Evolutionary conservation across 352 stramenopile species (phyloP).

Genomic region (Globisporangium cystogenes): DNA sequence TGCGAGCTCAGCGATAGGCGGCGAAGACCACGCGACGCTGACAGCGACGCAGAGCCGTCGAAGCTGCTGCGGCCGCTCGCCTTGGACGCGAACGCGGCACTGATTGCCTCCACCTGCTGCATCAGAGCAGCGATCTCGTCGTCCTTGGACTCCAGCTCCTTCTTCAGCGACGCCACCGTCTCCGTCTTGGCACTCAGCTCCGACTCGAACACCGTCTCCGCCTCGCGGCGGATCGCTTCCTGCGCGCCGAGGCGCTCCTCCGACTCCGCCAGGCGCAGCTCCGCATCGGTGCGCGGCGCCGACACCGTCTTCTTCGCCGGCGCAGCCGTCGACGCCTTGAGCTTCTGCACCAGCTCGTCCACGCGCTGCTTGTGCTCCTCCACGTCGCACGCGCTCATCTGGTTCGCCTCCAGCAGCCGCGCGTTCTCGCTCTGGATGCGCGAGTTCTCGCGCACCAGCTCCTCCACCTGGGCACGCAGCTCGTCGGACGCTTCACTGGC

Average conservation of each 20-base stretch:
- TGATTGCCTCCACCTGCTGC: conserved; percentile 16
- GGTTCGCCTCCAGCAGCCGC: conserved; percentile 23
- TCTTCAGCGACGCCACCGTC: conserved; percentile 33
- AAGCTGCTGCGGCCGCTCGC: conserved; percentile 1
- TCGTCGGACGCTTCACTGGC: conserved; percentile 23
- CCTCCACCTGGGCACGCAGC: conserved; percentile 49
- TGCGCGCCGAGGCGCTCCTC: conserved; percentile 35
- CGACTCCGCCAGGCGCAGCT: conserved; percentile 26
- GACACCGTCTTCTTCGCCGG: conserved; percentile 20
- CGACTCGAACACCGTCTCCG: conserved; percentile 39
- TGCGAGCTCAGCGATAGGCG: conserved; percentile 3
- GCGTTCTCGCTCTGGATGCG: conserved; percentile 55
- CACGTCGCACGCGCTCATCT: conserved; percentile 27
- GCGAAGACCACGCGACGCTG: conserved; percentile 5
- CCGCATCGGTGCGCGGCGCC: conserved; percentile 19
- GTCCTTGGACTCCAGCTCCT: conserved; percentile 13
- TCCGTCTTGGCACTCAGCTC: conserved; percentile 34
- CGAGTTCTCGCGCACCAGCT: conserved; percentile 49
- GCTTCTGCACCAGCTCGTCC: conserved; percentile 6
- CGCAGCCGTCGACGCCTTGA: conserved; percentile 10
- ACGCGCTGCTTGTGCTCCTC: conserved; percentile 24
- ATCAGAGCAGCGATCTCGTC: conserved; percentile 10
- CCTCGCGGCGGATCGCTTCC: conserved; percentile 41
- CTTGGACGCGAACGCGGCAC: conserved; percentile 14
- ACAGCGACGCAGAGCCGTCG: conserved; percentile 6